Evolutionary conservation across 305 asterid species (phyloP).

Genomic region (Withania somnifera): DNA sequence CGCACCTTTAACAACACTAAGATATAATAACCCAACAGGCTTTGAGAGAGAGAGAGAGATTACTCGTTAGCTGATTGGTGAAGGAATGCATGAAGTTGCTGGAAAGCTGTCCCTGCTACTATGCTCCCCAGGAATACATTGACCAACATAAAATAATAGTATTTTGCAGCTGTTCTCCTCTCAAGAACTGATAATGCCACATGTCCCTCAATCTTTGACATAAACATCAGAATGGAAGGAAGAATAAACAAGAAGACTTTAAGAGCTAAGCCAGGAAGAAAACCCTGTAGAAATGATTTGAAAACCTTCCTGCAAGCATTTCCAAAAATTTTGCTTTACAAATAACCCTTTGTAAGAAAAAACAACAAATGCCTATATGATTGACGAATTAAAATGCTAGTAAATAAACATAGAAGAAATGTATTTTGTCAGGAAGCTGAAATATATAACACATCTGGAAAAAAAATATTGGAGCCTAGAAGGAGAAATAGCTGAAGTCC

Average conservation of each 20-base stretch:
- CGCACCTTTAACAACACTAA: too few relatives aligned
- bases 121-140: constrained; percentile 95
- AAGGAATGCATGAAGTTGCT: constrained; percentile 89
- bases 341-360: background rate
- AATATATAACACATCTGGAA: background rate
- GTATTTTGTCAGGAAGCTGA: background rate
- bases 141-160: constrained; percentile 90
- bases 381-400: background rate
- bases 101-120: constrained; percentile 88
- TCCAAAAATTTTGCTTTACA: background rate
- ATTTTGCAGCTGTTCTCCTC: constrained; percentile 83
- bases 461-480: background rate
- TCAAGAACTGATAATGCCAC: constrained; percentile 71
- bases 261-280: constrained; percentile 90
- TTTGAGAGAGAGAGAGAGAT: constrained; percentile 6
- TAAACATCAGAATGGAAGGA: constrained; percentile 55
- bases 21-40: background rate
- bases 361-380: background rate
- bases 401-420: background rate
- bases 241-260: constrained; percentile 64
- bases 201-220: constrained; percentile 98
- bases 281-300: constrained; percentile 91
- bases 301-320: constrained; percentile 58
- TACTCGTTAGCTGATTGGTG: constrained; percentile 79
- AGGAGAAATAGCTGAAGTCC: background rate